Percentiles rank a stretch among this genome's conserved stretches.
phyloP scores from a whole-genome alignment of 1,284 basidiomycete species.

The Ceratobasidium theobromae region DNA sequence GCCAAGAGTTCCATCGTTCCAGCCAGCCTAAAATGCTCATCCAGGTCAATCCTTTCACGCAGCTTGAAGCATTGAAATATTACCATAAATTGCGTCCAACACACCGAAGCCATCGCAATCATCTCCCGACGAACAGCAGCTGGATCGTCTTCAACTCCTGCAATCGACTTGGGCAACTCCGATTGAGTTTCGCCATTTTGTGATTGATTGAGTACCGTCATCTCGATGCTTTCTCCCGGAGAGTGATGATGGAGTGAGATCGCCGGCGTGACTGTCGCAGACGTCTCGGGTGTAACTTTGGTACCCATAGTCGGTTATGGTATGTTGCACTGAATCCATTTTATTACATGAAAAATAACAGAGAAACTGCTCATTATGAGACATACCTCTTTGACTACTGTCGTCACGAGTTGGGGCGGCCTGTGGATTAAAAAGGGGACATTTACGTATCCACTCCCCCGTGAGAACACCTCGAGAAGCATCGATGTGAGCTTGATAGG shows the following conservation, averaged over 20 bases:
- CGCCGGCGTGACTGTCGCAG: background rate
- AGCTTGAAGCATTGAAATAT: background rate
- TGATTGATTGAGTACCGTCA: background rate
- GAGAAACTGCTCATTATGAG: background rate
- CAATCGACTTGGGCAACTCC: background rate
- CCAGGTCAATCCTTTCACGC: background rate
- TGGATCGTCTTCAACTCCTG: background rate
- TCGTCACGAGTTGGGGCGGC: background rate
- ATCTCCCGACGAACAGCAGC: background rate
- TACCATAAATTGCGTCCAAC: constrained; percentile 28
- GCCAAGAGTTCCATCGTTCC: constrained; percentile 35
- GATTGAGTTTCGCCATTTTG: background rate
- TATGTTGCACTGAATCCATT: too few relatives aligned
- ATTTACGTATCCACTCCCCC: constrained; percentile 10
- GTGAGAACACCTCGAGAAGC: background rate
- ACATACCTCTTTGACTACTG: background rate
- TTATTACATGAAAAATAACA: background rate
- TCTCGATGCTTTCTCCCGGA: constrained; percentile 8
- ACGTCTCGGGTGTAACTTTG: background rate
- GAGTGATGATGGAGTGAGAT: background rate
- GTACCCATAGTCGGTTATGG: constrained; percentile 4
- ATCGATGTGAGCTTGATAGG: background rate
- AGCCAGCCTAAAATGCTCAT: constrained; percentile 21
- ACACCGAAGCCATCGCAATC: constrained; percentile 14
- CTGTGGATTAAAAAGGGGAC: too few relatives aligned